These are phyloP conservation scores for Saccharomycopsis fermentans DNA, from an alignment of 805 yeast species.

Conservation along the genomic window DNA sequence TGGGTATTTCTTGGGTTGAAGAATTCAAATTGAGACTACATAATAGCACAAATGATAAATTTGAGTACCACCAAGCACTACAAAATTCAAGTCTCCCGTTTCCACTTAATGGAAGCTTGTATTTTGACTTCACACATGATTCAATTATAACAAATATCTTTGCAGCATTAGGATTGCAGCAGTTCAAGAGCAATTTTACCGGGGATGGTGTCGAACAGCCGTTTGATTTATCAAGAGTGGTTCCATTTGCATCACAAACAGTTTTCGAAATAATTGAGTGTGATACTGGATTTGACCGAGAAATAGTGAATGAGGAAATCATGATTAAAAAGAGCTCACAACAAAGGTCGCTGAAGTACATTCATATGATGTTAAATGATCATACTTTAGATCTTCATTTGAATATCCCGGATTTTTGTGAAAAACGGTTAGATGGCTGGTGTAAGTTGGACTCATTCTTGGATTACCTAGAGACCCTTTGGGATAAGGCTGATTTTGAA, in stretches of 20 bases:
- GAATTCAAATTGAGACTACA: constrained; percentile 32
- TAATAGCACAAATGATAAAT: constrained; percentile 38
- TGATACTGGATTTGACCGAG: constrained; percentile 5
- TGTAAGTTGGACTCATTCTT: constrained; percentile 18
- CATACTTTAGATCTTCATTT: constrained; percentile 16
- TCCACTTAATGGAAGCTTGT: constrained; percentile 40
- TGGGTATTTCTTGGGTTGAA: constrained; percentile 50
- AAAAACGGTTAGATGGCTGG: constrained; percentile 20
- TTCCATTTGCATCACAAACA: constrained; percentile 19
- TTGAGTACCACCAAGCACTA: constrained; percentile 31
- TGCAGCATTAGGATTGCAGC: constrained; percentile 49
- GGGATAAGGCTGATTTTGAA: constrained; percentile 15
- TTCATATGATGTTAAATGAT: constrained; percentile 19
- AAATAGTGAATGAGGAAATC: neutral
- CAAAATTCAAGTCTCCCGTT: constrained; percentile 36
- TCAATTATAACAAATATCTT: constrained; percentile 51
- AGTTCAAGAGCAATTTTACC: constrained; percentile 15
- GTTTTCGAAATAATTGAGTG: constrained; percentile 19
- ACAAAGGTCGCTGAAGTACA: constrained; percentile 7
- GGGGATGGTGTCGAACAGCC: constrained; percentile 13
- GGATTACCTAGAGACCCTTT: constrained; percentile 18
- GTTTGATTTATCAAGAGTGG: constrained; percentile 18
- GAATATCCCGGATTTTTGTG: constrained; percentile 19
- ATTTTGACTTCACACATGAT: constrained; percentile 70
- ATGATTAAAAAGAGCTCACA: constrained; percentile 11